Percentiles rank a stretch among this genome's conserved stretches.
These are phyloP conservation scores for Aspergillus coremiiformis DNA, from an alignment of 495 filamentous ascomycete genomes.

Conservation along the genomic window DNA sequence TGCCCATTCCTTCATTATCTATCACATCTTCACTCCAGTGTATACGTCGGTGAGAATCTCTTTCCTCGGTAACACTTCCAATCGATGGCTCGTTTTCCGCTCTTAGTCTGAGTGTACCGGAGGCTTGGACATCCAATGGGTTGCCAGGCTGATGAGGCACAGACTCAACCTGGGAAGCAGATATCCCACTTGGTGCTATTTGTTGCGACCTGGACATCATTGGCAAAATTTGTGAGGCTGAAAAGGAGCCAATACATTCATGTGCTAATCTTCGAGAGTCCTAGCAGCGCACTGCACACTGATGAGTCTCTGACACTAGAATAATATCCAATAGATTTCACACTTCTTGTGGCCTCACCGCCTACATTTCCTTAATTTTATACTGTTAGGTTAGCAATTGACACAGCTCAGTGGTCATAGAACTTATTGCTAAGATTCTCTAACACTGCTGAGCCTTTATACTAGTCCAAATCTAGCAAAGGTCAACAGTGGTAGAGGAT, in stretches of 20 bases:
- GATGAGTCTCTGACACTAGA: no score
- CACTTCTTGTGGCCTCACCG: not conserved
- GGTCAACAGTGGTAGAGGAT: no score
- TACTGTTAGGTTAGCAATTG: not conserved
- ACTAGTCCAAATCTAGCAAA: no score
- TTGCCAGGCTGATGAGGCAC: constrained; percentile 12
- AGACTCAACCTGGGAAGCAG: constrained; percentile 16
- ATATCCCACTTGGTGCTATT: constrained; percentile 4
- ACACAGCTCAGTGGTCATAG: no score
- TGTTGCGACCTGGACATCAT: constrained; percentile 30
- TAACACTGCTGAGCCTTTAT: not conserved
- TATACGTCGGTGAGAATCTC: constrained; percentile 45
- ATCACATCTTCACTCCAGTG: constrained; percentile 90
- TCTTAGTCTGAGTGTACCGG: constrained; percentile 30
- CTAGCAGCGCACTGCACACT: no score
- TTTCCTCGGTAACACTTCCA: constrained; percentile 6
- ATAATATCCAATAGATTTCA: no score
- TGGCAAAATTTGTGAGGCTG: not conserved
- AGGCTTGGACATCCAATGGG: constrained; percentile 9
- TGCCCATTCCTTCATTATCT: constrained; percentile 92
- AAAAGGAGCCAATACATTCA: not conserved
- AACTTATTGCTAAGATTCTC: no score
- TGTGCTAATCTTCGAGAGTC: no score
- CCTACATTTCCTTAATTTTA: not conserved
- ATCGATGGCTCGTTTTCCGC: constrained; percentile 22